phyloP scores from a whole-genome alignment of 2,329 filamentous ascomycete genomes.

The Fusarium tricinctum region DNA sequence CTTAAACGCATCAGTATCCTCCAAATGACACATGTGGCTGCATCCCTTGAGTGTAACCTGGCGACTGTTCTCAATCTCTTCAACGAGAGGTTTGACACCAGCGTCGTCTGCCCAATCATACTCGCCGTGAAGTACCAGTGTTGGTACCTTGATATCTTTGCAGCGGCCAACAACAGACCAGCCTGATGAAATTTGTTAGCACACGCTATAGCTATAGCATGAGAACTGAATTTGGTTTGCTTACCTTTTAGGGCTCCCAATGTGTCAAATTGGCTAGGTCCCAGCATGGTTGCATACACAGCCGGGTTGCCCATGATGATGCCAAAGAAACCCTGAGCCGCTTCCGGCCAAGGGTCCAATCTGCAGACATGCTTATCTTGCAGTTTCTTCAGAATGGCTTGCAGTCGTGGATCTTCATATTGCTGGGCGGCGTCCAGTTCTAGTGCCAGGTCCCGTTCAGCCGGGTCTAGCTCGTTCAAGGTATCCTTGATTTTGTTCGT shows the following conservation, averaged over 20 bases:
- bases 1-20: constrained; percentile 14
- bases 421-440: constrained; percentile 5
- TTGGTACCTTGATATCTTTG: constrained; percentile 15
- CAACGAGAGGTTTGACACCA: constrained; percentile 11
- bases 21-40: constrained; percentile 12
- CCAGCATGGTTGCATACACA: constrained; percentile 13
- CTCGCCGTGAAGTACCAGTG: constrained; percentile 7
- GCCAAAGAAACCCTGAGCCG: constrained; percentile 14
- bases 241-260: constrained; percentile 11
- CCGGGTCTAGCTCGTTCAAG: constrained; percentile 8
- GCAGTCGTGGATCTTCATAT: constrained; percentile 8
- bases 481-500: constrained; percentile 16
- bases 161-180: constrained; percentile 14
- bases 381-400: constrained; percentile 9
- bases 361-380: constrained; percentile 15
- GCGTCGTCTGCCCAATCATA: constrained; percentile 13
- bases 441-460: constrained; percentile 6
- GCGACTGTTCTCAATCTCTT: constrained; percentile 14
- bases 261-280: constrained; percentile 14
- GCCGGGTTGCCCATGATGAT: constrained; percentile 5
- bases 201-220: background rate
- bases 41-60: constrained; percentile 14
- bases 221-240: background rate
- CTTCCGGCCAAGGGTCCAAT: constrained; percentile 6
- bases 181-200: constrained; percentile 2